A percentile compares a stretch with the other conserved stretches of the same genome.
Evolutionary conservation across 139 green algal genomes (phyloP).

Genomic region (Volvox africanus): DNA sequence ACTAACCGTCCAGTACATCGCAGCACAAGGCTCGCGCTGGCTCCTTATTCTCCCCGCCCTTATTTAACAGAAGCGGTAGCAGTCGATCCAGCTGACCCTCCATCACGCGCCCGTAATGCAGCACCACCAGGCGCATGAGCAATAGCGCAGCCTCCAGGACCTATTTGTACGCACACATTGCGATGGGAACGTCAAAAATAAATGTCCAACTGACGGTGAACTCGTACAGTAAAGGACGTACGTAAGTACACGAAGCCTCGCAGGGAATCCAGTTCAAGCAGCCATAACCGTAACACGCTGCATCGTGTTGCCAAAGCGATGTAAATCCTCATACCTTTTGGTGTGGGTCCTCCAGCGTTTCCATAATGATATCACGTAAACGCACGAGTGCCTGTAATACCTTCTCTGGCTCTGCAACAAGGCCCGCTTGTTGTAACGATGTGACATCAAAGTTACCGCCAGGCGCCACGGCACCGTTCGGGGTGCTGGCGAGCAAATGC

Average conservation of each 20-base stretch:
- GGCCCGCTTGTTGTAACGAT: background rate
- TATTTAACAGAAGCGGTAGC: conserved; percentile 68
- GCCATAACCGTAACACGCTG: no score
- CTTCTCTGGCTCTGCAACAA: conserved; percentile 22
- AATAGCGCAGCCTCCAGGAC: conserved; percentile 52
- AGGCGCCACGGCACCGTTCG: background rate
- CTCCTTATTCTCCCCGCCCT: conserved; percentile 74
- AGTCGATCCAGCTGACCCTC: conserved; percentile 72
- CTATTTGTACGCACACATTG: background rate
- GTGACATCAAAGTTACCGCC: background rate
- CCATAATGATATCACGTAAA: conserved; percentile 63
- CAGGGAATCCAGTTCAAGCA: no score
- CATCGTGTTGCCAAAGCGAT: no score
- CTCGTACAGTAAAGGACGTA: no score
- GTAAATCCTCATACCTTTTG: conserved; percentile 57
- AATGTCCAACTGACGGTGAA: no score
- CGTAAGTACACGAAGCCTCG: no score
- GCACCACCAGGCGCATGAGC: conserved; percentile 40
- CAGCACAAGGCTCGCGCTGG: conserved; percentile 43
- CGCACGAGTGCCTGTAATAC: conserved; percentile 44
- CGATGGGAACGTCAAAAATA: no score
- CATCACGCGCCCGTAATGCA: conserved; percentile 31
- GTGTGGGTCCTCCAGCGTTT: conserved; percentile 65
- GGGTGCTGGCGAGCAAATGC: conserved; percentile 32
- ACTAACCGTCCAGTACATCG: conserved; percentile 56